These are phyloP conservation scores for Mycotypha africana DNA, from an alignment of 371 early-diverging fungal species.

Conservation along the genomic window DNA sequence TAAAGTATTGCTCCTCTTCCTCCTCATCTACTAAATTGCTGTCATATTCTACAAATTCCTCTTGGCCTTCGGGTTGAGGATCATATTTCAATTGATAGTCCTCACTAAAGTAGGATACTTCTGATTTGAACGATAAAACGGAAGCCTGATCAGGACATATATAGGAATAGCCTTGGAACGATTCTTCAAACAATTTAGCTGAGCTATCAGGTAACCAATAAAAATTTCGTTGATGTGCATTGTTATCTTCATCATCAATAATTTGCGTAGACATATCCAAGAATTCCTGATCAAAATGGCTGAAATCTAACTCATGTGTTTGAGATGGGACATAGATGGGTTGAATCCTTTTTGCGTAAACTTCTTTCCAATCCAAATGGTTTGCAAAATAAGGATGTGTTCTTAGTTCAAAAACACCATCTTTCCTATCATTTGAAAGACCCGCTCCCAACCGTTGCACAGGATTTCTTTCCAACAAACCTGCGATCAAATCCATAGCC, in stretches of 20 bases:
- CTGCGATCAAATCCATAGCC: conserved; percentile 50
- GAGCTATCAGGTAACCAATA: neutral
- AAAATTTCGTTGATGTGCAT: neutral
- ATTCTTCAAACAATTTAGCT: conserved; percentile 8
- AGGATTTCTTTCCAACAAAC: conserved; percentile 67
- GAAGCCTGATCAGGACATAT: conserved; percentile 2
- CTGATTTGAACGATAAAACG: no score
- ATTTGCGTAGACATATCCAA: conserved; percentile 24
- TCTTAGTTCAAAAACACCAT: conserved; percentile 59
- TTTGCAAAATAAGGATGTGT: conserved; percentile 60
- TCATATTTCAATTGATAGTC: no score
- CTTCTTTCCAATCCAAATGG: conserved; percentile 67
- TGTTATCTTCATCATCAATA: conserved; percentile 10
- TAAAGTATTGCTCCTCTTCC: conserved; percentile 2
- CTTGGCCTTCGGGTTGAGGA: no score
- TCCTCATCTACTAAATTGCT: neutral
- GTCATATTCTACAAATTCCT: conserved; percentile 4
- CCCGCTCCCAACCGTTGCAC: conserved; percentile 54
- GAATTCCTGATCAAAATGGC: conserved; percentile 60
- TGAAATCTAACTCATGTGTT: conserved; percentile 44
- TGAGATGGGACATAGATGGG: conserved; percentile 54
- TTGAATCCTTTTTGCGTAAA: conserved; percentile 58
- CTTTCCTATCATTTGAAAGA: no score
- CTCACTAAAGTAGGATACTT: conserved; percentile 6
- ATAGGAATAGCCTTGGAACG: conserved; percentile 19